Conservation (phyloP, 2,329 filamentous ascomycete species). For the Blastomyces gilchristii region DNA sequence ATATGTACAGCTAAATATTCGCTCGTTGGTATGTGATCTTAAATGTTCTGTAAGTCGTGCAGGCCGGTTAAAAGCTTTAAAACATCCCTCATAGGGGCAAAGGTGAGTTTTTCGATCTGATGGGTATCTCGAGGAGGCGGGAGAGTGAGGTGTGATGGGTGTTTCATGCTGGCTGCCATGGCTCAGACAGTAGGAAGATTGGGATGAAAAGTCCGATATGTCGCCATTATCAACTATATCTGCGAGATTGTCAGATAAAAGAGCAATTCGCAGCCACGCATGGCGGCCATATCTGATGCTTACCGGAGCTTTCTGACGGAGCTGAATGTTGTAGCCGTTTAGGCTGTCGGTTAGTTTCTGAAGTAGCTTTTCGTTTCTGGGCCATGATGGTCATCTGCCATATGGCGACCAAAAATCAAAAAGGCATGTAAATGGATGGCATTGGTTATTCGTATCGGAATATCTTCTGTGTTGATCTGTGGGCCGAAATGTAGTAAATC, state of each 20-base stretch:
- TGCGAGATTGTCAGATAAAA: constrained; percentile 34
- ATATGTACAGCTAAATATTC: constrained; percentile 63
- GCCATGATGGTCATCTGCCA: constrained; percentile 22
- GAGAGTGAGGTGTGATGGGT: constrained; percentile 43
- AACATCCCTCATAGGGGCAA: constrained; percentile 64
- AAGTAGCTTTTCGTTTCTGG: constrained; percentile 27
- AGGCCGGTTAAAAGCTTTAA: constrained; percentile 79
- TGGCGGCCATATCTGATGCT: not conserved
- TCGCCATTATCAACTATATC: constrained; percentile 26
- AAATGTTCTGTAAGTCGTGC: constrained; percentile 69
- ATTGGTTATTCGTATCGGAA: not conserved
- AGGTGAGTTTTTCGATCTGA: constrained; percentile 66
- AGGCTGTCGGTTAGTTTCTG: constrained; percentile 20
- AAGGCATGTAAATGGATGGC: not conserved
- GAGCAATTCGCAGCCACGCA: constrained; percentile 23
- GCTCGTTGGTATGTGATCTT: constrained; percentile 74
- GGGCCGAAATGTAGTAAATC: constrained; percentile 4
- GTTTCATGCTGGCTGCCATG: constrained; percentile 33
- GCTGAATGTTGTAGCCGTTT: constrained; percentile 27
- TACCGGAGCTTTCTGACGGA: constrained; percentile 24
- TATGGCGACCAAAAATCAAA: not conserved
- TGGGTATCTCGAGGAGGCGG: constrained; percentile 40
- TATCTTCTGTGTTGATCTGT: not conserved
- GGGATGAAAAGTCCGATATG: constrained; percentile 28
- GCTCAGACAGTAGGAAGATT: constrained; percentile 23